Conservation (phyloP, 805 yeast genomes). For the Lachancea sp. region DNA sequence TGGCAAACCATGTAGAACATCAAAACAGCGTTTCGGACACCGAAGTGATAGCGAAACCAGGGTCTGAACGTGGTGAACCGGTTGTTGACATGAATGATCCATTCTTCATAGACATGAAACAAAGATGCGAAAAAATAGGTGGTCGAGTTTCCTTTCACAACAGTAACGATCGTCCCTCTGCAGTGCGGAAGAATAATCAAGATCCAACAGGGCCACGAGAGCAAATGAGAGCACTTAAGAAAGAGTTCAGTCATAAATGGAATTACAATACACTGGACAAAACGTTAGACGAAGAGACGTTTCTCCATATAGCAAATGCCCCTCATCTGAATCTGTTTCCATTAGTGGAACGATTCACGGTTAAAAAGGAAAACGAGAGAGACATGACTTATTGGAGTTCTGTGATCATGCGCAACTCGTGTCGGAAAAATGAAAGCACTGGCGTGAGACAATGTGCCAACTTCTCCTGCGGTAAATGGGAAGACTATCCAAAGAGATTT, state of each 20-base stretch:
- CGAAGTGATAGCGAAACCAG: background rate
- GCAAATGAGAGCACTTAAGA: background rate
- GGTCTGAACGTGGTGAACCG: background rate
- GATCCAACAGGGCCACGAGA: background rate
- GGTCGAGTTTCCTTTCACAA: background rate
- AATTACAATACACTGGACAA: conserved; percentile 38
- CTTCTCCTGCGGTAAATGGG: conserved; percentile 93
- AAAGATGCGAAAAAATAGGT: background rate
- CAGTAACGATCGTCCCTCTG: background rate
- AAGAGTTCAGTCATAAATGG: conserved; percentile 36
- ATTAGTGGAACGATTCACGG: conserved; percentile 84
- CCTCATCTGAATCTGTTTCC: conserved; percentile 72
- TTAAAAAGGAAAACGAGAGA: conserved; percentile 52
- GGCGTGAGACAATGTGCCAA: conserved; percentile 95
- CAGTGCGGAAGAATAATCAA: background rate
- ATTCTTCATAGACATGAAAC: conserved; percentile 16
- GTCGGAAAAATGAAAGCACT: conserved; percentile 78
- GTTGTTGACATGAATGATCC: conserved; percentile 9
- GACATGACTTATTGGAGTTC: conserved; percentile 96
- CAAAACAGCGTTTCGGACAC: background rate
- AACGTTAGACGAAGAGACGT: conserved; percentile 17
- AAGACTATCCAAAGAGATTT: conserved; percentile 79
- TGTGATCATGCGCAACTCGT: conserved; percentile 94
- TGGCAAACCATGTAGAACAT: background rate
- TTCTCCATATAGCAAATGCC: conserved; percentile 35